Evolutionary conservation across 2,329 filamentous ascomycete species (phyloP), one percentile per base, ranked within the genome.

Genomic region (Fusarium circinatum): DNA sequence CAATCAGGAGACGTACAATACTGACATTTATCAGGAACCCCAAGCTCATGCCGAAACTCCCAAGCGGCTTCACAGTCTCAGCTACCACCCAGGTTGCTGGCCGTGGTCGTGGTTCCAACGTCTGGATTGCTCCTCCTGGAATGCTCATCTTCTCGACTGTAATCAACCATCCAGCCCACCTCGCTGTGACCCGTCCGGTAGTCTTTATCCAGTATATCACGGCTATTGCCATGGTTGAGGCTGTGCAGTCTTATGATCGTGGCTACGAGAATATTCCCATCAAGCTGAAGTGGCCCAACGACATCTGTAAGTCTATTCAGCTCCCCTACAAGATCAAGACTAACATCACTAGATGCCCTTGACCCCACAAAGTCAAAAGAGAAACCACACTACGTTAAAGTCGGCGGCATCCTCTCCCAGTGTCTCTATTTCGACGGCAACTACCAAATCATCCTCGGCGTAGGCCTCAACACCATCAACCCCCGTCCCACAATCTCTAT

Each of bases 251-350:
- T 32, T 98, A 98, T 79, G 94, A 92, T 55, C 83, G 83, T 6
- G 94, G 92, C 13, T 98, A 97, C 81, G 86, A 89, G 11, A 86
- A 90, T 0, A 82, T 98, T 9, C 93, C 94, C 2, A 88, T 99
- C 45, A 95, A 93, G 80, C 84, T 99, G 38, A 99, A 99, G 82
- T 99, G 96, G 96, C 96, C 96, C 17, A 99, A 99, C 78, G 96
- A 99, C 79, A 94, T 99, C 62, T 96, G 90, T 91, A 82, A 81
- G 87, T 62, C 10, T 13, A 9, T 1, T 4, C 4, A 5, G 1
- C 6, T 28, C 2, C 30, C 8, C 10, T 11, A 1, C 4, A 28
- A 6, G 14, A 5, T 2, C 20, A 10, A 7, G 5, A 10, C 49
- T 54, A 13, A 70, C 45, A 61, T 6, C 8, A 1, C 20, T 64